These are phyloP conservation scores for Daldinia sp. DNA, from an alignment of 2,329 filamentous ascomycete species.

Conservation along the genomic window DNA sequence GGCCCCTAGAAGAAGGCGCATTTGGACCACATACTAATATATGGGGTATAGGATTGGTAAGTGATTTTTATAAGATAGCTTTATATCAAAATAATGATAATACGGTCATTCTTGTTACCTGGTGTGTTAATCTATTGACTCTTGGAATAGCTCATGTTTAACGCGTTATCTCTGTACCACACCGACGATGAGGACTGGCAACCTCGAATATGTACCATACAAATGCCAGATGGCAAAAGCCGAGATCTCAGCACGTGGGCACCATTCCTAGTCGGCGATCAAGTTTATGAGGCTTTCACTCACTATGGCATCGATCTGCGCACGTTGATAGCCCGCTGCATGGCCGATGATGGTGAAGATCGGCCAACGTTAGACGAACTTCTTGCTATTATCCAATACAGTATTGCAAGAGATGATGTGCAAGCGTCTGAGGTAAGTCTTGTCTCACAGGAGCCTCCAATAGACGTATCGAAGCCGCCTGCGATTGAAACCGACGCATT, in stretches of 20 bases:
- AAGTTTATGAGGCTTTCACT: constrained; percentile 13
- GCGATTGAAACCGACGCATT: constrained; percentile 18
- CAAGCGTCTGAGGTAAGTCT: constrained; percentile 4
- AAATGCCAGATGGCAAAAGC: constrained; percentile 21
- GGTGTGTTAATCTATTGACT: constrained; percentile 4
- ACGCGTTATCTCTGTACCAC: constrained; percentile 16
- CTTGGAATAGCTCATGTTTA: constrained; percentile 27
- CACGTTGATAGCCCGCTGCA: constrained; percentile 30
- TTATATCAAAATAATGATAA: too few species aligned
- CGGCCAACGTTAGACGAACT: constrained; percentile 24
- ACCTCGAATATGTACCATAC: constrained; percentile 12
- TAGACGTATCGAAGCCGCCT: constrained; percentile 19
- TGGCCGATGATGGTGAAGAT: constrained; percentile 21
- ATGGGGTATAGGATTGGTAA: constrained; percentile 27
- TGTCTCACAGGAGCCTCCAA: constrained; percentile 1
- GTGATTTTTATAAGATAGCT: not conserved
- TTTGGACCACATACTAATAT: constrained; percentile 33
- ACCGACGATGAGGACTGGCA: constrained; percentile 29
- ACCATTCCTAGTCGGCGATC: constrained; percentile 21
- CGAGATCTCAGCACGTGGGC: constrained; percentile 25
- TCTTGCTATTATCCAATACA: constrained; percentile 6
- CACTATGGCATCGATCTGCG: constrained; percentile 14
- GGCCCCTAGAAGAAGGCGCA: constrained; percentile 2
- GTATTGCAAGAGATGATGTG: constrained; percentile 14
- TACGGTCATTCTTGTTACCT: too few species aligned